Percentiles rank a stretch among this genome's conserved stretches.
Evolutionary conservation across 305 asterid species (phyloP).

Genomic region (Lippia alba): DNA sequence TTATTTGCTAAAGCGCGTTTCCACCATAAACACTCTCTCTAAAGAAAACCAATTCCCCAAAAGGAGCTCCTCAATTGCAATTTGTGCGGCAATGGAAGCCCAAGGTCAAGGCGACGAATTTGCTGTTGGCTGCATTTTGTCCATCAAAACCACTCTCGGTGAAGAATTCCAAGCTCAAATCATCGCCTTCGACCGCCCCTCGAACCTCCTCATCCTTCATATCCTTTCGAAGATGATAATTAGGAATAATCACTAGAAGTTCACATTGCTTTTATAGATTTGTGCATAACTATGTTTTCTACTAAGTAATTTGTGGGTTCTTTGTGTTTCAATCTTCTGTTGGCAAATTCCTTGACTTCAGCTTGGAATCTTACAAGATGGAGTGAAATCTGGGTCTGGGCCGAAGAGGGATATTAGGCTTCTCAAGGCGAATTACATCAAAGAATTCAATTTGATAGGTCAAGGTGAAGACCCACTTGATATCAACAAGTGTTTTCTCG

Average conservation of each 20-base stretch:
- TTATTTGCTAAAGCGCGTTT: neutral
- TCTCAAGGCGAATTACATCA: conserved; percentile 78
- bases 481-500: conserved; percentile 71
- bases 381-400: conserved; percentile 70
- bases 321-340: conserved; percentile 11
- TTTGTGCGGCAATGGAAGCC: conserved; percentile 55
- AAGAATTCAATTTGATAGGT: conserved; percentile 73
- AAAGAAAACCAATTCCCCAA: conserved; percentile 5
- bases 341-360: conserved; percentile 48
- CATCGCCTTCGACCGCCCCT: conserved; percentile 42
- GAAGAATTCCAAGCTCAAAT: conserved; percentile 56
- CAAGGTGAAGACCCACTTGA: conserved; percentile 93
- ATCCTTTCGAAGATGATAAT: conserved; percentile 34
- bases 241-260: neutral
- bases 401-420: conserved; percentile 76
- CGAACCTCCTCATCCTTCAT: conserved; percentile 53
- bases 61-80: neutral
- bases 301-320: neutral
- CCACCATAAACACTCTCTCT: neutral
- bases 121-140: conserved; percentile 66
- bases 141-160: conserved; percentile 59
- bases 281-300: neutral
- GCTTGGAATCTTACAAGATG: conserved; percentile 71
- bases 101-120: conserved; percentile 56
- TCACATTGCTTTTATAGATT: neutral